Evolutionary conservation across 345 rosid genomes (phyloP).

Genomic region (Citropsis articulata): DNA sequence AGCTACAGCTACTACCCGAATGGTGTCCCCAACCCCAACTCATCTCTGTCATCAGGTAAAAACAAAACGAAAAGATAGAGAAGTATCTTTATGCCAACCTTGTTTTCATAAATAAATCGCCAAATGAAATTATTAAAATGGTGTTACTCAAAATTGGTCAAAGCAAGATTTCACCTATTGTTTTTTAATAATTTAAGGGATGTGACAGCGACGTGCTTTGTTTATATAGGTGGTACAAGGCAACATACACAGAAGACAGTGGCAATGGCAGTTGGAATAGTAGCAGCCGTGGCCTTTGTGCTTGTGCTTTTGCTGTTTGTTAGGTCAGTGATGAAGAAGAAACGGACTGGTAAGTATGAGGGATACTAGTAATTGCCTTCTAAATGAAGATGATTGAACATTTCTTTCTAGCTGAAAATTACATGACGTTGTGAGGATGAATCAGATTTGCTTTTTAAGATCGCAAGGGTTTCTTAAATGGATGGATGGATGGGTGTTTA

Average conservation of each 20-base stretch:
- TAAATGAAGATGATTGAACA: neutral
- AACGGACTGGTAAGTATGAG: constrained; percentile 38
- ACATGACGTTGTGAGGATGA: neutral
- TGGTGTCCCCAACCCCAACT: constrained; percentile 54
- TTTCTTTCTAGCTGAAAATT: neutral
- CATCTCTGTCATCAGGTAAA: constrained; percentile 11
- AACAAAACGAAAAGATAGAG: constrained; percentile 26
- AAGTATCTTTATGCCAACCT: neutral
- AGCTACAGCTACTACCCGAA: constrained; percentile 80
- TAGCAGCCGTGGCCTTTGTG: constrained; percentile 64
- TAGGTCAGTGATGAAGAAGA: constrained; percentile 59
- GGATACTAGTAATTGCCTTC: neutral
- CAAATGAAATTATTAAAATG: neutral
- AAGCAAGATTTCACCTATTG: neutral
- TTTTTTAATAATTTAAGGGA: too few relatives aligned
- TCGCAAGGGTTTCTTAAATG: neutral
- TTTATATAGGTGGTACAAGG: constrained; percentile 26
- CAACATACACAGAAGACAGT: constrained; percentile 63
- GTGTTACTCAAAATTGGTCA: neutral
- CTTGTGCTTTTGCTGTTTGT: constrained; percentile 62
- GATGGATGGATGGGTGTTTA: neutral
- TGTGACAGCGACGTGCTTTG: neutral
- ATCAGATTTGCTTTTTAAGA: neutral
- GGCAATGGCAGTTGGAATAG: constrained; percentile 84
- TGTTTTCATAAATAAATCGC: neutral